These are phyloP conservation scores for Trichoderma cornu-damae DNA, from an alignment of 2,329 filamentous ascomycete genomes.

Conservation along the genomic window DNA sequence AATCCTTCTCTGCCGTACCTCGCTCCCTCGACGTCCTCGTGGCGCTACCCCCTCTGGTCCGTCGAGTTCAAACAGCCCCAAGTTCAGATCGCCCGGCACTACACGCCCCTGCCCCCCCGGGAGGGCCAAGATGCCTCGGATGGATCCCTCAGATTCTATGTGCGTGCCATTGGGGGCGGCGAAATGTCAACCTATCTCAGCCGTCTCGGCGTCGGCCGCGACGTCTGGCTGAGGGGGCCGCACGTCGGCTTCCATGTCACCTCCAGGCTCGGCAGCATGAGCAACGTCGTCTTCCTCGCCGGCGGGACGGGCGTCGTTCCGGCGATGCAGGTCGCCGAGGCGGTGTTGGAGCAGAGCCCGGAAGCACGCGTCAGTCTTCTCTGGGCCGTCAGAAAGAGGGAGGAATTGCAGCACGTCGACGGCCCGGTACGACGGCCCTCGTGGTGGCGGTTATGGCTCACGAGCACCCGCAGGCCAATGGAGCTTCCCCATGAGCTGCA, in stretches of 20 bases:
- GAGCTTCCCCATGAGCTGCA: slow-evolving; percentile 20
- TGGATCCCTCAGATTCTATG: slow-evolving; percentile 62
- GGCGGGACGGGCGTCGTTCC: slow-evolving; percentile 91
- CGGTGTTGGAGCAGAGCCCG: slow-evolving; percentile 44
- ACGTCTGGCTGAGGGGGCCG: slow-evolving; percentile 74
- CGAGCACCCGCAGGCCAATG: slow-evolving; percentile 23
- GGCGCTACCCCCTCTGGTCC: slow-evolving; percentile 65
- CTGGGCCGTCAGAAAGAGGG: slow-evolving; percentile 68
- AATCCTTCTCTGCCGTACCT: slow-evolving; percentile 30
- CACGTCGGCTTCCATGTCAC: slow-evolving; percentile 59
- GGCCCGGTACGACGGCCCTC: slow-evolving; percentile 19
- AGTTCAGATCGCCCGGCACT: slow-evolving; percentile 83
- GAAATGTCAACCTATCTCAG: slow-evolving; percentile 83
- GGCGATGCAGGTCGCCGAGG: slow-evolving; percentile 72
- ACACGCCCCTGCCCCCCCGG: slow-evolving; percentile 73
- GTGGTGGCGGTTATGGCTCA: slow-evolving; percentile 26
- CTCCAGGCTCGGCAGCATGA: slow-evolving; percentile 28
- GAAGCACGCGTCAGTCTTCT: slow-evolving; percentile 58
- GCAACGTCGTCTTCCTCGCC: slow-evolving; percentile 72
- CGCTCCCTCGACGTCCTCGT: slow-evolving; percentile 24
- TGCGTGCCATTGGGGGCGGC: slow-evolving; percentile 71
- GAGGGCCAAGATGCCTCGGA: slow-evolving; percentile 28
- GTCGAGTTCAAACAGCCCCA: slow-evolving; percentile 94
- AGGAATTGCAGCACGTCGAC: slow-evolving; percentile 40
- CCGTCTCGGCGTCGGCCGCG: slow-evolving; percentile 54